Evolutionary conservation across 139 green algal genomes (phyloP).

Genomic region (Closterium sp.): DNA sequence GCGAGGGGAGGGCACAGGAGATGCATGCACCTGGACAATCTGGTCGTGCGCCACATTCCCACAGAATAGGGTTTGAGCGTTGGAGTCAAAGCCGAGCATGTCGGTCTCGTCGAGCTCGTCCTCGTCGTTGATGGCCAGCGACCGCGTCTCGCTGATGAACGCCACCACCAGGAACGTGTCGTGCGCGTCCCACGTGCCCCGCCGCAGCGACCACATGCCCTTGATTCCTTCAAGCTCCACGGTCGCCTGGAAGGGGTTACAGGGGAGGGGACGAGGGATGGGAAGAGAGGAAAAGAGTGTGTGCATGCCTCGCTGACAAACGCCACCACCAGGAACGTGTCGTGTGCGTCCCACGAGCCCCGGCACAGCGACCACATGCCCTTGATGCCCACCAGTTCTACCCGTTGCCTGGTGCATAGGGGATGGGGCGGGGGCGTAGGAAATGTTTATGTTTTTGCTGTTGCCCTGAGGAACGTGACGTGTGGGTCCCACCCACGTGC

Average conservation of each 20-base stretch:
- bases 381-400: neutral
- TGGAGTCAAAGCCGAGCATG: conserved; percentile 76
- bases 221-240: conserved; percentile 64
- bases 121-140: conserved; percentile 81
- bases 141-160: conserved; percentile 85
- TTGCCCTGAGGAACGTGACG: too few species aligned
- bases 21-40: conserved; percentile 77
- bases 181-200: conserved; percentile 54
- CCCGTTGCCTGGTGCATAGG: neutral
- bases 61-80: conserved; percentile 80
- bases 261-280: too few species aligned
- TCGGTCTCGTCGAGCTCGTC: conserved; percentile 81
- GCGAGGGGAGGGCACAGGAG: neutral
- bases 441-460: neutral
- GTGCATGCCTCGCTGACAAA: conserved; percentile 83
- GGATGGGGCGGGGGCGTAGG: neutral
- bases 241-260: conserved; percentile 34
- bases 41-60: conserved; percentile 75
- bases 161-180: conserved; percentile 90
- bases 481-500: too few species aligned
- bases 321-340: conserved; percentile 88
- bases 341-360: conserved; percentile 59
- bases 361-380: conserved; percentile 55
- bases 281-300: neutral
- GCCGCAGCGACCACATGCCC: conserved; percentile 86